Evolutionary conservation across 495 filamentous ascomycete genomes (phyloP).

Genomic region (Glonium stellatum): DNA sequence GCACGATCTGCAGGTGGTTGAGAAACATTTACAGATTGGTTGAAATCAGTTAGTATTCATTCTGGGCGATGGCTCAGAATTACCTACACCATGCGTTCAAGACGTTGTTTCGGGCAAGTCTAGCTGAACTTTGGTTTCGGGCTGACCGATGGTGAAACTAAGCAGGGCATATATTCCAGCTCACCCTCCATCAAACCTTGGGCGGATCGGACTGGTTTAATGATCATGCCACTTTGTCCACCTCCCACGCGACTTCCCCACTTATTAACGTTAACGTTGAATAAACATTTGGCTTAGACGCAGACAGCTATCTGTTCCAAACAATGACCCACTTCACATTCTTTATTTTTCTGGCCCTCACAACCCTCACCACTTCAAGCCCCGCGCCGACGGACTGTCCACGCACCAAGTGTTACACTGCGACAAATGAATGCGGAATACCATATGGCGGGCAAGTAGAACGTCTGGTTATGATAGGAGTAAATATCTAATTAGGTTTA

Average conservation of each 20-base stretch:
- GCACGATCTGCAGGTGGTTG: no score
- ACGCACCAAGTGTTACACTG: slow-evolving; percentile 1
- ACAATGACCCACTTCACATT: not conserved
- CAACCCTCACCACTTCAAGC: not conserved
- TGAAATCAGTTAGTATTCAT: no score
- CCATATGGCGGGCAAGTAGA: slow-evolving; percentile 1
- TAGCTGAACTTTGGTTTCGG: no score
- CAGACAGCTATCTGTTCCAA: not conserved
- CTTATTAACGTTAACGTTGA: not conserved
- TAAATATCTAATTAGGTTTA: not conserved
- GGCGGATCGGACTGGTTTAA: no score
- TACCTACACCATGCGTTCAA: no score
- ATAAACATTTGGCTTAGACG: not conserved
- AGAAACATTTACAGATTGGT: no score
- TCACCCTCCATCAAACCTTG: not conserved
- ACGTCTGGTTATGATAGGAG: not conserved
- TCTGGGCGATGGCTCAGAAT: no score
- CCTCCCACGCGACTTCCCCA: not conserved
- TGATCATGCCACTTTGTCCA: not conserved
- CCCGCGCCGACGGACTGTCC: slow-evolving; percentile 6
- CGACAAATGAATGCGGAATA: slow-evolving; percentile 2
- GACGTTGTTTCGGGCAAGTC: no score
- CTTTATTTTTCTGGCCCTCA: not conserved
- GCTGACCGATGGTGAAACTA: no score
- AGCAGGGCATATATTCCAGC: not conserved